These are phyloP conservation scores for Xylaria digitata DNA, from an alignment of 2,329 filamentous ascomycete genomes.

Conservation along the genomic window DNA sequence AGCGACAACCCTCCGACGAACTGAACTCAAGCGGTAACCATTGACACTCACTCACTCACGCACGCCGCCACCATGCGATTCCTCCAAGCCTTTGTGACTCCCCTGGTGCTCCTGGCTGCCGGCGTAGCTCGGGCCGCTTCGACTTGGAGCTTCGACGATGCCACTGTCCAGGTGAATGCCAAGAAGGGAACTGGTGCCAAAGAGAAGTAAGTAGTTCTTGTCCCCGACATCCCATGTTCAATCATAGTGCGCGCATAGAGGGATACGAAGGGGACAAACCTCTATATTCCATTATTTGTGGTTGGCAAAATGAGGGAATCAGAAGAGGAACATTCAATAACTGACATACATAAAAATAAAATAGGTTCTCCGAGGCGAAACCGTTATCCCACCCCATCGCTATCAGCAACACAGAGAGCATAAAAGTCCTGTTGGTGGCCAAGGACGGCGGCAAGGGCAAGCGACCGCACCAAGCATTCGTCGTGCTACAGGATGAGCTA, in stretches of 20 bases:
- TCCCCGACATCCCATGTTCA: constrained; percentile 1
- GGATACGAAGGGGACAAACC: neutral
- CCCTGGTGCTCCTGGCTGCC: constrained; percentile 60
- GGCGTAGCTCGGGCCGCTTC: constrained; percentile 64
- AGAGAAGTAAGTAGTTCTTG: constrained; percentile 68
- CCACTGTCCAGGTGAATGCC: constrained; percentile 70
- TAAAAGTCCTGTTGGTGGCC: constrained; percentile 85
- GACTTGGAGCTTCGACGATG: constrained; percentile 81
- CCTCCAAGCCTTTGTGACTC: constrained; percentile 54
- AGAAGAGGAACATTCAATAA: no score
- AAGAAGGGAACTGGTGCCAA: constrained; percentile 73
- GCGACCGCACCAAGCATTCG: constrained; percentile 93
- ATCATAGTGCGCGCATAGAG: neutral
- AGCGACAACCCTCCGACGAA: constrained; percentile 30
- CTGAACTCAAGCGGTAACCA: constrained; percentile 20
- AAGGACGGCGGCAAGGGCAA: constrained; percentile 82
- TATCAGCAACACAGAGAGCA: constrained; percentile 74
- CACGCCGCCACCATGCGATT: constrained; percentile 54
- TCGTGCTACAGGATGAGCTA: constrained; percentile 79
- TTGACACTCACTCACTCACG: constrained; percentile 22
- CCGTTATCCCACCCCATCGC: constrained; percentile 72
- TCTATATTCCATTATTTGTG: neutral
- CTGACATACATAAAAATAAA: constrained; percentile 16
- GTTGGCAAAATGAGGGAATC: no score
- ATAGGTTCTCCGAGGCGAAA: constrained; percentile 68